Evolutionary conservation across 208 protist genomes (phyloP).

Genomic region (Trypanosoma rangeli): DNA sequence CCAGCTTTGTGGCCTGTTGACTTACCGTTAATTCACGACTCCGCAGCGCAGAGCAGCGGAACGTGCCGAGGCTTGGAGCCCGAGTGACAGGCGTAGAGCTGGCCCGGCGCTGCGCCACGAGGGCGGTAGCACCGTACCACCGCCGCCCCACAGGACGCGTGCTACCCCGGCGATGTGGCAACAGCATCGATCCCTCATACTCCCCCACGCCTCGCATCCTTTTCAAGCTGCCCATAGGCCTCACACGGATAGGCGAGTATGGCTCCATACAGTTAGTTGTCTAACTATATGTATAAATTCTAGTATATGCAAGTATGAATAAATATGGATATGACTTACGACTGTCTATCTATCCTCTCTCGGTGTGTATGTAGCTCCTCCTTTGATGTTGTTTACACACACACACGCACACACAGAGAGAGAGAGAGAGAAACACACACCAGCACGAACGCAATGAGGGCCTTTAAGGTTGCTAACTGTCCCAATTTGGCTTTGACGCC

Average conservation of each 20-base stretch:
- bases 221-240: not conserved
- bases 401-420: not conserved
- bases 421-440: not conserved
- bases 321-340: no score
- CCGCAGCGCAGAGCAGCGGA: constrained; percentile 25
- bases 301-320: no score
- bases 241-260: not conserved
- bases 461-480: not conserved
- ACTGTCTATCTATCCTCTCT: no score
- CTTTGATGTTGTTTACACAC: not conserved
- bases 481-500: no score
- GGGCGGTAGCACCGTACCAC: not conserved
- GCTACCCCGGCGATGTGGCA: not conserved
- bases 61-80: constrained; percentile 48
- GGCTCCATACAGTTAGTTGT: not conserved
- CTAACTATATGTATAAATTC: not conserved
- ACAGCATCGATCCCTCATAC: not conserved
- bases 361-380: no score
- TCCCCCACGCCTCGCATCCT: no score
- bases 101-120: constrained; percentile 12
- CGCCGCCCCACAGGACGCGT: not conserved
- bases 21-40: constrained; percentile 42
- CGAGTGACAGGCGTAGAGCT: constrained; percentile 48
- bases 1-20: constrained; percentile 61
- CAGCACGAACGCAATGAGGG: not conserved